These are phyloP conservation scores for Beta macrorhiza DNA, from an alignment of 179 eudicot species.

Conservation along the genomic window DNA sequence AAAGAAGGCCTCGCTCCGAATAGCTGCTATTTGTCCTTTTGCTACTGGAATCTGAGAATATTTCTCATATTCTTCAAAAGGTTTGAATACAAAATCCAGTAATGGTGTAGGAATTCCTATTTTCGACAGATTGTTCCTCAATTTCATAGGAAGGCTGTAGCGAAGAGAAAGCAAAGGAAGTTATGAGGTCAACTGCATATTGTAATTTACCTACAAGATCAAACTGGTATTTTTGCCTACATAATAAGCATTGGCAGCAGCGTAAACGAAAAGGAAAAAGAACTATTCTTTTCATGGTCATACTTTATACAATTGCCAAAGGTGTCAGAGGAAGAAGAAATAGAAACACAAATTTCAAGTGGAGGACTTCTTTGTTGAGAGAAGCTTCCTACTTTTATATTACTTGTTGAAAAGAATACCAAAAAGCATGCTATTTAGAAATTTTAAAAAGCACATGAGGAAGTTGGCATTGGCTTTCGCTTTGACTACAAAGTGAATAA, in stretches of 20 bases:
- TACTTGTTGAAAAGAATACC: neutral
- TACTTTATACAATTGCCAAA: neutral
- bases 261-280: neutral
- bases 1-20: constrained; percentile 81
- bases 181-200: constrained; percentile 3
- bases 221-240: neutral
- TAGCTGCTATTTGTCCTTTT: constrained; percentile 64
- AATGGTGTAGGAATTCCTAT: constrained; percentile 57
- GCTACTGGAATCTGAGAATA: constrained; percentile 80
- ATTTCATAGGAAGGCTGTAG: constrained; percentile 51
- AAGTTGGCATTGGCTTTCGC: neutral
- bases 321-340: neutral
- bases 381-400: neutral
- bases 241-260: neutral
- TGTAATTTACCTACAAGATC: neutral
- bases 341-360: neutral
- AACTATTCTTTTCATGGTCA: neutral
- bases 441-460: neutral
- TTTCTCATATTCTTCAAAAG: constrained; percentile 46
- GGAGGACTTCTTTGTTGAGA: neutral
- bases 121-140: constrained; percentile 53
- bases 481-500: neutral
- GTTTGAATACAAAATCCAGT: constrained; percentile 53
- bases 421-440: neutral
- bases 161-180: constrained; percentile 17